A percentile compares a stretch with the other conserved stretches of the same genome.
These are phyloP conservation scores for Aspergillus sp. DNA, from an alignment of 2,329 filamentous ascomycete species.

Conservation along the genomic window DNA sequence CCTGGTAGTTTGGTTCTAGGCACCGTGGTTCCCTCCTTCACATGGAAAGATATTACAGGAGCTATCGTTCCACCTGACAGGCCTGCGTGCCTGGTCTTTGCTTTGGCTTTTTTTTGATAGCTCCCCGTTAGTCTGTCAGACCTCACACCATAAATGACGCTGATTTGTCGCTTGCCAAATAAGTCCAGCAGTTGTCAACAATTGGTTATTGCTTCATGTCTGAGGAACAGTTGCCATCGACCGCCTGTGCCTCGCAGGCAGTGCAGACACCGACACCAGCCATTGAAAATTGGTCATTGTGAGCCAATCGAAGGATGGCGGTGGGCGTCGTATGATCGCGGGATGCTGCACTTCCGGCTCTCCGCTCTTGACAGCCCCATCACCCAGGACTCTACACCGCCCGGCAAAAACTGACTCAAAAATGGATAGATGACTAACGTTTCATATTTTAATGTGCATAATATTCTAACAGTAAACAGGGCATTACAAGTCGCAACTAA, in stretches of 20 bases:
- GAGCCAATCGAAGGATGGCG: conserved; percentile 12
- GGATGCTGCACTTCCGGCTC: conserved; percentile 25
- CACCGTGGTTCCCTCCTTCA: conserved; percentile 11
- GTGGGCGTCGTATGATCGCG: conserved; percentile 33
- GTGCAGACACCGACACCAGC: background rate
- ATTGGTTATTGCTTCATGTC: background rate
- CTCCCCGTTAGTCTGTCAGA: background rate
- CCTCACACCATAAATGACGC: background rate
- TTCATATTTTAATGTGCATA: background rate
- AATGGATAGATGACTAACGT: background rate
- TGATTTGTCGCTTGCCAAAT: background rate
- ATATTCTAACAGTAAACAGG: background rate
- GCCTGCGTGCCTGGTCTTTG: background rate
- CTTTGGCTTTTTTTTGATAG: background rate
- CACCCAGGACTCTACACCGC: background rate
- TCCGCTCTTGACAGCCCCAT: background rate
- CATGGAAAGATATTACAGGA: conserved; percentile 11
- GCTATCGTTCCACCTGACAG: conserved; percentile 3
- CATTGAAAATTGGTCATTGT: conserved; percentile 4
- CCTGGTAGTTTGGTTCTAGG: conserved; percentile 3
- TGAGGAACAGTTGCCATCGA: background rate
- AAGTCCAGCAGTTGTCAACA: background rate
- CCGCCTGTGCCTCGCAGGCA: background rate
- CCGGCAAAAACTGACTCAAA: background rate
- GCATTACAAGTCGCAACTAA: background rate